Evolutionary conservation across 1,284 basidiomycete species (phyloP).

Genomic region (Pseudozyma tsukubaensis): DNA sequence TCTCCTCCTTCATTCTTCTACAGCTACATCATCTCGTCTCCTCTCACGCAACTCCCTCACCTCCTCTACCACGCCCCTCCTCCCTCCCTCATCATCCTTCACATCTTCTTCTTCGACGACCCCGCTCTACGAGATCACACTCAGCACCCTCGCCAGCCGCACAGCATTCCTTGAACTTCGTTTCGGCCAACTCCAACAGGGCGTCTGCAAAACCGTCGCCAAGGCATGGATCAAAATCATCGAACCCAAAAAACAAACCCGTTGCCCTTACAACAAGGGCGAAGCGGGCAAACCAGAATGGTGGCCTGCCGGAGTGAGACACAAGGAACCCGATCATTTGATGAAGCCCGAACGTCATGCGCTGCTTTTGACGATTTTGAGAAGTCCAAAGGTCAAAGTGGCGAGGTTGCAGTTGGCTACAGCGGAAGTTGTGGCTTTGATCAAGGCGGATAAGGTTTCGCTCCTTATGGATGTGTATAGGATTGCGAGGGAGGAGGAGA

Average conservation of each 20-base stretch:
- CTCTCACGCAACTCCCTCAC: slow-evolving; percentile 15
- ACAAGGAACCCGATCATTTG: slow-evolving; percentile 73
- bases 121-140: slow-evolving; percentile 21
- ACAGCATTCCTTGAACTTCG: slow-evolving; percentile 66
- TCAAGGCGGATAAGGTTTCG: slow-evolving; percentile 70
- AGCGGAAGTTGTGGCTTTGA: slow-evolving; percentile 71
- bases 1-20: no score
- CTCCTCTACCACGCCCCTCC: slow-evolving; percentile 1
- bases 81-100: not conserved
- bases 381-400: slow-evolving; percentile 69
- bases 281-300: slow-evolving; percentile 72
- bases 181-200: slow-evolving; percentile 71
- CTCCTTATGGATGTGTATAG: slow-evolving; percentile 72
- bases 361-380: slow-evolving; percentile 71
- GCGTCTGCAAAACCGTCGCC: slow-evolving; percentile 72
- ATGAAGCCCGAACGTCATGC: slow-evolving; percentile 70
- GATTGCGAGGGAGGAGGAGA: slow-evolving; percentile 70
- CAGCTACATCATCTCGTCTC: slow-evolving; percentile 10
- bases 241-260: slow-evolving; percentile 73
- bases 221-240: slow-evolving; percentile 71
- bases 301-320: slow-evolving; percentile 72
- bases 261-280: slow-evolving; percentile 72
- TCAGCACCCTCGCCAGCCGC: slow-evolving; percentile 40
- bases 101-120: not conserved
- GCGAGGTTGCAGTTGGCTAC: slow-evolving; percentile 71